A percentile compares a stretch with the other conserved stretches of the same genome.
Conservation (phyloP, 805 yeast species). For the Metschnikowia amazonensis region DNA sequence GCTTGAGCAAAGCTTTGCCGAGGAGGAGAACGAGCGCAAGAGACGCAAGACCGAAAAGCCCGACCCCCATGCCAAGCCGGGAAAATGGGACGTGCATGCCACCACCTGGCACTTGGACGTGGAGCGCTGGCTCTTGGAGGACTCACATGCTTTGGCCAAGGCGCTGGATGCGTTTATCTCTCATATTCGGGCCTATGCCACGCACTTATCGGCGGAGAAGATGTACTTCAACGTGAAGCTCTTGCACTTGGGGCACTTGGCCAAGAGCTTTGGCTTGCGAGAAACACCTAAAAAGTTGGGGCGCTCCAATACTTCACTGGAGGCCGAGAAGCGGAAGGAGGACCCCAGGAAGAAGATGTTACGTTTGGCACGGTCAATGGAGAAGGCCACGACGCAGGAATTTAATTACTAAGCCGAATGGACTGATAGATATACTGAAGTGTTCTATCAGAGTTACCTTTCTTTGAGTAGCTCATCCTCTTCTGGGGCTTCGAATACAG, state of each 20-base stretch:
- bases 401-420: constrained; percentile 64
- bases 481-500: no score
- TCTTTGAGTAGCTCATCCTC: no score
- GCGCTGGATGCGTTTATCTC: constrained; percentile 84
- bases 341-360: constrained; percentile 72
- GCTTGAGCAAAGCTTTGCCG: constrained; percentile 38
- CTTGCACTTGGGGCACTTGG: constrained; percentile 92
- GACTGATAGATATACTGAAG: no score
- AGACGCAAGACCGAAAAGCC: constrained; percentile 14
- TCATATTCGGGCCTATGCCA: constrained; percentile 92
- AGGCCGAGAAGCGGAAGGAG: constrained; percentile 47
- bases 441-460: no score
- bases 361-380: constrained; percentile 67
- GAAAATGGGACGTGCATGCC: constrained; percentile 87
- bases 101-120: constrained; percentile 93
- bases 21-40: constrained; percentile 27
- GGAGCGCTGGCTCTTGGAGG: constrained; percentile 84
- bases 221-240: constrained; percentile 73
- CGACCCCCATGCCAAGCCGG: constrained; percentile 31
- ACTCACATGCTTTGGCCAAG: constrained; percentile 50
- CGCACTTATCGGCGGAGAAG: constrained; percentile 82
- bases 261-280: constrained; percentile 90
- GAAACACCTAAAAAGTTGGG: constrained; percentile 89
- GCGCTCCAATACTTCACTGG: constrained; percentile 25
- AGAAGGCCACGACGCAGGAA: constrained; percentile 61